phyloP scores from a whole-genome alignment of 305 asterid genomes.

The Solanum hybrid region DNA sequence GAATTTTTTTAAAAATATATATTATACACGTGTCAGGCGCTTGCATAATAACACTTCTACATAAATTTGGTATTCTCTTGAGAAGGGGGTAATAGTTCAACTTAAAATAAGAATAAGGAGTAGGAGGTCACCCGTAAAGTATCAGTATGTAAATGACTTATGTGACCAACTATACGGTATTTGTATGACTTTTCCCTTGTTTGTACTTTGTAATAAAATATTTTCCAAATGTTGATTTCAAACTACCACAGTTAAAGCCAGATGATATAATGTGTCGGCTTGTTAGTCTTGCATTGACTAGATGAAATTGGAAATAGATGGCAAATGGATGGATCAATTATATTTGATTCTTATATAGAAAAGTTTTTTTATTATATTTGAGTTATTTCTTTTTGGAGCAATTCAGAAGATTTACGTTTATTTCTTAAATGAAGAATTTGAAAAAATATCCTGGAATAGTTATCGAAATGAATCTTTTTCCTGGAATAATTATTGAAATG shows the following conservation, averaged over 20 bases:
- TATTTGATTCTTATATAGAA: not conserved
- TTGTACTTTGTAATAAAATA: not conserved
- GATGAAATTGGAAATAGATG: not conserved
- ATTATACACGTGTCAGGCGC: not conserved
- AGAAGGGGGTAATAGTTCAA: not conserved
- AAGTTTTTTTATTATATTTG: not conserved
- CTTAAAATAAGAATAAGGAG: not conserved
- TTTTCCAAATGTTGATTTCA: not conserved
- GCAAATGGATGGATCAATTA: not conserved
- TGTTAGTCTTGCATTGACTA: not conserved
- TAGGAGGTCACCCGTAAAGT: not conserved
- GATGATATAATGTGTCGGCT: not conserved
- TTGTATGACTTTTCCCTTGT: not conserved
- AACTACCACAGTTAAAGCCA: not conserved
- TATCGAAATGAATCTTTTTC: not conserved
- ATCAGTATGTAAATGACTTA: not conserved
- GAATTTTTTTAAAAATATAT: not conserved
- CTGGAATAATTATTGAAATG: not conserved
- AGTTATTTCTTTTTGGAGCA: not conserved
- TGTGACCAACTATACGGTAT: not conserved
- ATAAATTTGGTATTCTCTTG: not conserved
- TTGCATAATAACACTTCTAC: not conserved
- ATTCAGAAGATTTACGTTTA: not conserved
- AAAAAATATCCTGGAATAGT: not conserved
- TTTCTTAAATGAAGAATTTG: not conserved